Percentiles rank a stretch among this genome's conserved stretches.
These are phyloP conservation scores for Rhodotorula diobovata DNA, from an alignment of 768 basidiomycete genomes.

Conservation along the genomic window DNA sequence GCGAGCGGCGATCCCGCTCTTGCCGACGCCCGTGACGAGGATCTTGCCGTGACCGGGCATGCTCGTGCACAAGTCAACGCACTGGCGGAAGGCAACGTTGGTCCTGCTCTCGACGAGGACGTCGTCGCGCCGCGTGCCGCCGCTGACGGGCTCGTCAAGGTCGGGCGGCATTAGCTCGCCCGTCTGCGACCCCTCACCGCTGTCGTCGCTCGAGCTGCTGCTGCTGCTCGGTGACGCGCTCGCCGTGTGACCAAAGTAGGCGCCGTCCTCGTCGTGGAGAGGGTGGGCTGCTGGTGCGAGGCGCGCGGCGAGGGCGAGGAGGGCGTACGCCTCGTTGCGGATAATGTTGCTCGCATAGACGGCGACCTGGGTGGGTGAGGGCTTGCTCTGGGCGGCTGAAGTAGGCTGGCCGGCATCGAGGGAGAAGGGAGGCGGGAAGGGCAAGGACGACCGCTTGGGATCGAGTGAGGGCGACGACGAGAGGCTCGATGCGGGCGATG, in stretches of 20 bases:
- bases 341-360: constrained; percentile 39
- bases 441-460: constrained; percentile 1
- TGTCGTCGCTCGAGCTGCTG: constrained; percentile 6
- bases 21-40: constrained; percentile 42
- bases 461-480: constrained; percentile 32
- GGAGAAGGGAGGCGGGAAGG: constrained; percentile 6
- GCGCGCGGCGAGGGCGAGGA: constrained; percentile 42
- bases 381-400: not conserved
- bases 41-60: constrained; percentile 41
- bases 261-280: constrained; percentile 21
- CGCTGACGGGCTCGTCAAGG: not conserved
- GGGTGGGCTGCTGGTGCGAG: constrained; percentile 34
- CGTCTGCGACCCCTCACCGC: not conserved
- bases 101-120: constrained; percentile 18
- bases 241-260: not conserved
- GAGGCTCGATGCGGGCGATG: constrained; percentile 26
- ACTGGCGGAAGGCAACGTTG: constrained; percentile 36
- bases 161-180: not conserved
- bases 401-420: not conserved
- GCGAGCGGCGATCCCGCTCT: constrained; percentile 39
- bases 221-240: not conserved
- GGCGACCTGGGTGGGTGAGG: constrained; percentile 11
- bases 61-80: constrained; percentile 21
- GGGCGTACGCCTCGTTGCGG: constrained; percentile 42
- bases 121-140: not conserved